These are phyloP conservation scores for Stygiomarasmius scandens DNA, from an alignment of 1,284 basidiomycete genomes.

Conservation along the genomic window DNA sequence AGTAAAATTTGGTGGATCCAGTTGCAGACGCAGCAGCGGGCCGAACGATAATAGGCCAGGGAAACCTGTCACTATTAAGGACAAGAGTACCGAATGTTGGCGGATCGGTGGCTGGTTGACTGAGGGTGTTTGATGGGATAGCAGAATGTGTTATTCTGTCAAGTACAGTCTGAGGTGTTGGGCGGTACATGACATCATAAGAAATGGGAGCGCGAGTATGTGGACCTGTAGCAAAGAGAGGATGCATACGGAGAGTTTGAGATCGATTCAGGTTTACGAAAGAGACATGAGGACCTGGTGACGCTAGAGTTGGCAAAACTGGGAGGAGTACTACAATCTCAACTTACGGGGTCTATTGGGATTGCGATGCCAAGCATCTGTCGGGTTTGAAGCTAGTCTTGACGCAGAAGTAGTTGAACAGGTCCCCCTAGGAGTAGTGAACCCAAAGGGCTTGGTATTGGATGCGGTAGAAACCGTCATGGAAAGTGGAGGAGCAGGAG, in stretches of 20 bases:
- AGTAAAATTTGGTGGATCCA: slow-evolving; percentile 8
- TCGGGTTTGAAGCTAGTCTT: slow-evolving; percentile 22
- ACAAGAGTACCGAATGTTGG: slow-evolving; percentile 51
- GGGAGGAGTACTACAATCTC: slow-evolving; percentile 8
- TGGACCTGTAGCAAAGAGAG: slow-evolving; percentile 57
- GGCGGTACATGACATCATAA: no score
- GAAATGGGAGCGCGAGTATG: slow-evolving; percentile 48
- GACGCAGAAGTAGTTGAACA: slow-evolving; percentile 16
- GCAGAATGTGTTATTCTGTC: slow-evolving; percentile 54
- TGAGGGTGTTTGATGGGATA: slow-evolving; percentile 57
- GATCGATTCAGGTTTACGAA: slow-evolving; percentile 39
- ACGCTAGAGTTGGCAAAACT: not conserved
- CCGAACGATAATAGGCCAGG: slow-evolving; percentile 50
- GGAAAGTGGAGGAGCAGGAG: no score
- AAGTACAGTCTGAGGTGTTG: slow-evolving; percentile 58
- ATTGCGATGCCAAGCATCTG: slow-evolving; percentile 21
- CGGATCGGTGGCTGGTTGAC: slow-evolving; percentile 67
- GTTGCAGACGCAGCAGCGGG: slow-evolving; percentile 19
- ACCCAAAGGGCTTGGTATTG: no score
- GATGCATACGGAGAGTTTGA: slow-evolving; percentile 56
- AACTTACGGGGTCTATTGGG: not conserved
- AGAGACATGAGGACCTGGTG: slow-evolving; percentile 40
- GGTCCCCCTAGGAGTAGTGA: no score
- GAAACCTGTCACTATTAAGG: slow-evolving; percentile 61
- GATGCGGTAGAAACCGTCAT: no score